Evolutionary conservation across 495 filamentous ascomycete genomes (phyloP).

Genomic region (Aspergillus asperescens): DNA sequence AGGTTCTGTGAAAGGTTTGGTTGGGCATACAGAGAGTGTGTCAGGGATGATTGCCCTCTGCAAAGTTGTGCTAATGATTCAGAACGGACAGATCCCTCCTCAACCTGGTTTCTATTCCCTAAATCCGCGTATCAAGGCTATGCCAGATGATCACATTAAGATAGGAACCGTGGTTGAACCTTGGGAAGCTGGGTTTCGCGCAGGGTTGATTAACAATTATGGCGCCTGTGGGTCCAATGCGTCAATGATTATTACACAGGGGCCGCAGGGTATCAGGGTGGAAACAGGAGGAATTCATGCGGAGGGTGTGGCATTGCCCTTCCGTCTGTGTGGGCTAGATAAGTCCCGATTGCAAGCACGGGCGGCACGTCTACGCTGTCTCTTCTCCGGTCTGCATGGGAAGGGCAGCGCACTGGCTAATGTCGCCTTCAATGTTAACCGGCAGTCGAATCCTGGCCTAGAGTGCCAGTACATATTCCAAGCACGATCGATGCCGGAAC

Average conservation of each 20-base stretch:
- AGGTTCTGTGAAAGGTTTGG: constrained; percentile 45
- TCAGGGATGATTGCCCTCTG: constrained; percentile 44
- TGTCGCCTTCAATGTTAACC: constrained; percentile 13
- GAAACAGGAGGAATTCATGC: neutral
- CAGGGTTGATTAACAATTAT: constrained; percentile 45
- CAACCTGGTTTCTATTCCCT: constrained; percentile 37
- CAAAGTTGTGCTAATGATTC: constrained; percentile 48
- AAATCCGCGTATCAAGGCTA: constrained; percentile 33
- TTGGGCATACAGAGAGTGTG: constrained; percentile 50
- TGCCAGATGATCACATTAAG: constrained; percentile 32
- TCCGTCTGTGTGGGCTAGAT: constrained; percentile 15
- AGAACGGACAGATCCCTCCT: constrained; percentile 35
- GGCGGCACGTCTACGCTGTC: constrained; percentile 1
- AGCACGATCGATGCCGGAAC: constrained; percentile 7
- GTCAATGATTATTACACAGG: constrained; percentile 29
- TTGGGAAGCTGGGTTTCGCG: constrained; percentile 32
- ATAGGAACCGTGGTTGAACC: constrained; percentile 26
- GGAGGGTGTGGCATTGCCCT: constrained; percentile 5
- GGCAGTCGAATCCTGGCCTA: constrained; percentile 17
- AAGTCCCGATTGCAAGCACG: constrained; percentile 12
- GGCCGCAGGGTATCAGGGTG: neutral
- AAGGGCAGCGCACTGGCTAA: constrained; percentile 2
- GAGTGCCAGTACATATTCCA: constrained; percentile 11
- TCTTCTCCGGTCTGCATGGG: neutral
- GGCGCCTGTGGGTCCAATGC: constrained; percentile 46